These are phyloP conservation scores for Ceriops tagal DNA, from an alignment of 345 rosid genomes.

Conservation along the genomic window DNA sequence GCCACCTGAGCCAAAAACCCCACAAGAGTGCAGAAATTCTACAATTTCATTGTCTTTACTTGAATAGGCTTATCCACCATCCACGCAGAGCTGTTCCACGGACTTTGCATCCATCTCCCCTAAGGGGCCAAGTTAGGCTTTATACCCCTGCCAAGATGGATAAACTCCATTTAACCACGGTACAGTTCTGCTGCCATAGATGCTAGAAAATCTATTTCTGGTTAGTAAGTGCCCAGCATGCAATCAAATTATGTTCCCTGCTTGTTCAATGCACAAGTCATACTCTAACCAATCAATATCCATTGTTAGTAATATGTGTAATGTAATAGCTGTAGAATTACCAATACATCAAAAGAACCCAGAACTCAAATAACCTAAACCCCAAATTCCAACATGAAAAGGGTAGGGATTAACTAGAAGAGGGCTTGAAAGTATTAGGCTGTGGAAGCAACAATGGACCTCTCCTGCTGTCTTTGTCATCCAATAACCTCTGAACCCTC, in stretches of 20 bases:
- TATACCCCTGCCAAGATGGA: not conserved
- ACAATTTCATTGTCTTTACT: not conserved
- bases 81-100: not conserved
- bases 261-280: not conserved
- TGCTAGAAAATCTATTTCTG: not conserved
- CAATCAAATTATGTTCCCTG: not conserved
- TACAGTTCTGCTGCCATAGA: not conserved
- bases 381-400: conserved; percentile 4
- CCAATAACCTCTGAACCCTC: conserved; percentile 60
- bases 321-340: not conserved
- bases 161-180: not conserved
- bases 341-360: not conserved
- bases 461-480: conserved; percentile 60
- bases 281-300: not conserved
- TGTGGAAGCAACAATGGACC: conserved; percentile 76
- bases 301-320: not conserved
- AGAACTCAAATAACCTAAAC: not conserved
- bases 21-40: not conserved
- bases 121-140: not conserved
- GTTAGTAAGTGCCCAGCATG: not conserved
- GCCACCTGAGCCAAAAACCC: not conserved
- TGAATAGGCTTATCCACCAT: not conserved
- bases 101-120: not conserved
- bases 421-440: conserved; percentile 66
- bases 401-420: conserved; percentile 27